phyloP scores from a whole-genome alignment of 306 rosid species.

The Quillaja saponaria region DNA sequence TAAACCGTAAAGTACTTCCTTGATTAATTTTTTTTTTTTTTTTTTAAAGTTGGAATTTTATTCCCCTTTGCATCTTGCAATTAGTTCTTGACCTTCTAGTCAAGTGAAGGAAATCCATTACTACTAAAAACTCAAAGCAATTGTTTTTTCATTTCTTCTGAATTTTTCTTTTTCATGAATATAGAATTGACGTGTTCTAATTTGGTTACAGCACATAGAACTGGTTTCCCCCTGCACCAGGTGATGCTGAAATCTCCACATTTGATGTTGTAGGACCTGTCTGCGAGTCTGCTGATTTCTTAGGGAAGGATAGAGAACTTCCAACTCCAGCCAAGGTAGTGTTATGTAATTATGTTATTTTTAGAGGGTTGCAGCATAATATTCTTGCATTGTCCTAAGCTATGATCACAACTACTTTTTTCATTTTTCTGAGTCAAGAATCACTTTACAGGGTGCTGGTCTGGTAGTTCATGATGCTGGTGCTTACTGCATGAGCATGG shows the following conservation, averaged over 20 bases:
- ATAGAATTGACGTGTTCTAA: slow-evolving; percentile 11
- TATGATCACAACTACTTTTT: too few relatives aligned
- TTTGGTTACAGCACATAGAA: slow-evolving; percentile 80
- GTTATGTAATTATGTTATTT: too few relatives aligned
- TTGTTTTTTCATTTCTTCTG: background rate
- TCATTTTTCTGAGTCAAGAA: slow-evolving; percentile 21
- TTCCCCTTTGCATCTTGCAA: too few relatives aligned
- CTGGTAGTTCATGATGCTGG: slow-evolving; percentile 98
- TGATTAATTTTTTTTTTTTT: too few relatives aligned
- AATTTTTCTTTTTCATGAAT: background rate
- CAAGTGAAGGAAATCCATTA: background rate
- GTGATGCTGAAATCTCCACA: slow-evolving; percentile 41
- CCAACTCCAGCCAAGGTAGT: slow-evolving; percentile 49
- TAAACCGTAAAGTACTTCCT: too few relatives aligned
- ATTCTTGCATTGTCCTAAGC: background rate
- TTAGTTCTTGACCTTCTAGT: too few relatives aligned
- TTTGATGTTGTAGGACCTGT: slow-evolving; percentile 70
- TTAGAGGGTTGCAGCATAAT: background rate
- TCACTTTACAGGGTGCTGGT: slow-evolving; percentile 76
- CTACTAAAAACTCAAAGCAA: background rate
- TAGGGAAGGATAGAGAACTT: slow-evolving; percentile 57
- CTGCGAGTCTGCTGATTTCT: slow-evolving; percentile 67
- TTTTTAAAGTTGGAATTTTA: too few relatives aligned
- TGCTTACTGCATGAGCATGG: slow-evolving; percentile 99
- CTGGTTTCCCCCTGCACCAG: slow-evolving; percentile 77